Evolutionary conservation across 2,329 filamentous ascomycete genomes (phyloP), one percentile per base, ranked within the genome.

Genomic region (Arthrobotrys sinensis): DNA sequence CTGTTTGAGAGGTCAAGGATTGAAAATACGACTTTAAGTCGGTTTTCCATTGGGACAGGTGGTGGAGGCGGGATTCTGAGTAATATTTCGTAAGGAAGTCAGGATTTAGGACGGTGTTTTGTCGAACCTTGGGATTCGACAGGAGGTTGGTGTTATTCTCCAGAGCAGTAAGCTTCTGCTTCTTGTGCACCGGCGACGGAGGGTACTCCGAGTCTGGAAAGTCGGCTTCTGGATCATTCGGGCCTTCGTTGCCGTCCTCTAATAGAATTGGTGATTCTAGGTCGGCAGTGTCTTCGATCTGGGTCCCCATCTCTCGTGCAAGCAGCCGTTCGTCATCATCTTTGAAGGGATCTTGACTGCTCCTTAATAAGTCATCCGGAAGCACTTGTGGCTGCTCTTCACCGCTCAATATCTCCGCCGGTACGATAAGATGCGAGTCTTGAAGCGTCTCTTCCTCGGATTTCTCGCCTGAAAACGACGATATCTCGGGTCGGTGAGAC

Each of bases 51-150:
- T 75, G 76, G 10, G 80, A 81, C 0, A 99, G 86, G 83, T 99
- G 96, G 84, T 99, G 96, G 19, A 99, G 87, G 24, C 96, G 91
- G 79, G 95, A 98, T 85, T 98, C 94, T 3, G 93, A 92, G 83
- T 98, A 99, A 83, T 93, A 99, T 79, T 98, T 94, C 80, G 95
- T 92, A 0, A 99, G 87, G 79, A 99, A 99, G 40, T 96, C 91
- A 0, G 96, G 96, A 80, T 99, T 96, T 7, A 94, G 92, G 0
- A 94, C 94, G 0, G 94, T 97, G 0, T 94, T 94, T 82, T 96
- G 96, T 76, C 93, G 90, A 81, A 97, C 90, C 38, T 91, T 90
- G 1, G 96, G 94, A 82, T 98, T 94, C 1, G 92, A 89, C 2
- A 99, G 87, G 0, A 98, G 87, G 76, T 92, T 86, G 8, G 93